Evolutionary conservation across 1,284 basidiomycete species (phyloP).

Genomic region (Vanrija pseudolonga): DNA sequence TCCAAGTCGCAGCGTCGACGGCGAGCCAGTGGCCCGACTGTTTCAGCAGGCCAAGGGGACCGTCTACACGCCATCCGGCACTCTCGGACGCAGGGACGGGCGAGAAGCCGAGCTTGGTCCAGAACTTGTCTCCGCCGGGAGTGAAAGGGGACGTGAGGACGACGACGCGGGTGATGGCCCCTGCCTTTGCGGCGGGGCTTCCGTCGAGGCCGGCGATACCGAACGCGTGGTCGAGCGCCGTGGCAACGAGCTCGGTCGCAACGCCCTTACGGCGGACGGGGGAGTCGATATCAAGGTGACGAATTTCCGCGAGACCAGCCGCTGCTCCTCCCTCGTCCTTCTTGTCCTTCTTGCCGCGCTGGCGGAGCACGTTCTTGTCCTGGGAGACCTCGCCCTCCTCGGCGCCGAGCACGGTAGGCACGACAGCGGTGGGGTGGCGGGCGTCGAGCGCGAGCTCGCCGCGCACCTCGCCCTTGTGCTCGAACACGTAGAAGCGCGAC

Average conservation of each 20-base stretch:
- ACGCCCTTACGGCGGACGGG: conserved; percentile 58
- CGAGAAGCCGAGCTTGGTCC: conserved; percentile 57
- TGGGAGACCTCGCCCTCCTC: conserved; percentile 18
- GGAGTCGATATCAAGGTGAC: conserved; percentile 71
- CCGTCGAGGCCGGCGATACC: conserved; percentile 3
- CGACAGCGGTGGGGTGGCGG: conserved; percentile 32
- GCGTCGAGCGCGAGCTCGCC: conserved; percentile 70
- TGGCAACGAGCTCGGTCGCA: conserved; percentile 63
- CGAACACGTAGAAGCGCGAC: conserved; percentile 63
- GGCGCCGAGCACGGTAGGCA: conserved; percentile 21
- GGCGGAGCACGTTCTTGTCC: not conserved
- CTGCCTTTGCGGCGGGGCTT: conserved; percentile 45
- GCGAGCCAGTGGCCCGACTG: conserved; percentile 19
- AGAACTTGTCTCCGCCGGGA: conserved; percentile 40
- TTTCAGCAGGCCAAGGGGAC: conserved; percentile 10
- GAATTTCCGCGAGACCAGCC: conserved; percentile 57
- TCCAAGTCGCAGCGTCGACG: not conserved
- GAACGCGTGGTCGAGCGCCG: conserved; percentile 62
- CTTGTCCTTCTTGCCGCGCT: conserved; percentile 32
- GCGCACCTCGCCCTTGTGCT: conserved; percentile 59
- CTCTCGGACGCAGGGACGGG: not conserved
- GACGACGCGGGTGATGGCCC: conserved; percentile 42
- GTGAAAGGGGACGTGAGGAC: conserved; percentile 58
- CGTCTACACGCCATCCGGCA: not conserved
- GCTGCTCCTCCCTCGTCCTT: conserved; percentile 18